These are phyloP conservation scores for Prunus padus DNA, from an alignment of 306 rosid species.

Conservation along the genomic window DNA sequence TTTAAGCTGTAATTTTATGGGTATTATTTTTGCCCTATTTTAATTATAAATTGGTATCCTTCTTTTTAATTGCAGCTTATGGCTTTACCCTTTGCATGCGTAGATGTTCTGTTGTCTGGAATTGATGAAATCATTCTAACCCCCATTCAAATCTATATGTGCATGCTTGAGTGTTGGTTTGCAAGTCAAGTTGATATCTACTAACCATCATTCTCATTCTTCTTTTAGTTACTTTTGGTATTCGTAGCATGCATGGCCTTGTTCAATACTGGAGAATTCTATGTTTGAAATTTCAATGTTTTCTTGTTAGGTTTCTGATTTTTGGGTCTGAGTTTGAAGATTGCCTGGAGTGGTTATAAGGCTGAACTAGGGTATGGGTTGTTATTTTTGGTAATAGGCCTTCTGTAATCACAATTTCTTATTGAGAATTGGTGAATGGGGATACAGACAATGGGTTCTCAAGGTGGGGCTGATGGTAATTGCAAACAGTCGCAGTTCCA, in stretches of 20 bases:
- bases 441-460: constrained; percentile 81
- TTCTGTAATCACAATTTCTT: constrained; percentile 27
- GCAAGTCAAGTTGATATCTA: not conserved
- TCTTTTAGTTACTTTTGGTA: not conserved
- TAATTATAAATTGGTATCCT: not conserved
- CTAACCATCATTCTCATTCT: not conserved
- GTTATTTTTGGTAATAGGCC: constrained; percentile 9
- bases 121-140: not conserved
- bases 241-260: not conserved
- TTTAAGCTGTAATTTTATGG: not conserved
- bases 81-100: not conserved
- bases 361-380: constrained; percentile 21
- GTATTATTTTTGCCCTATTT: not conserved
- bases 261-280: not conserved
- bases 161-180: not conserved
- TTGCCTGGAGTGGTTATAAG: not conserved
- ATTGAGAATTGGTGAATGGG: constrained; percentile 45
- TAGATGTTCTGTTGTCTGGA: not conserved
- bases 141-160: not conserved
- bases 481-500: constrained; percentile 66
- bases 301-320: constrained; percentile 3
- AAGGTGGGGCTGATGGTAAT: constrained; percentile 61
- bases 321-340: constrained; percentile 7
- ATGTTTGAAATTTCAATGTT: not conserved
- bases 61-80: not conserved